Base-by-base conservation (phyloP, 2,329 filamentous ascomycete species). In the Lachnellula cervina region DNA sequence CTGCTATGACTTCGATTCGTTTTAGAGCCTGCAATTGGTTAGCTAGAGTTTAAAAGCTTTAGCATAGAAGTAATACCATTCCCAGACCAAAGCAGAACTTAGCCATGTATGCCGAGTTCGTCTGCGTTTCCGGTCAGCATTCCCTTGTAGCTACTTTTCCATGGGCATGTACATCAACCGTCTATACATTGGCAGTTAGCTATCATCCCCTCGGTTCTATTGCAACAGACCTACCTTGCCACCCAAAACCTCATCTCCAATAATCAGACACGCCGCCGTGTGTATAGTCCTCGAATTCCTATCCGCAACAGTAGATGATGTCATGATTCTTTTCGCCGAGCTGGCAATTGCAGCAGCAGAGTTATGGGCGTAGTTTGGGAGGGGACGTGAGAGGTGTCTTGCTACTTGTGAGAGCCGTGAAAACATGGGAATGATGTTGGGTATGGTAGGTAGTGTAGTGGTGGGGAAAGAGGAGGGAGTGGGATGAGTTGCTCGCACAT, bases 191-290 rank as follows among this genome's bases (percentile, higher is more conserved):
- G 51, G 44, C 32, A 54, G 51, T 63, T 55, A 66, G 64, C 62
- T 47, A 47, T 70, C 72, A 70, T 74, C 50, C 28, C 47, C 16
- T 7, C 13, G 19, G n/a, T 23, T 34, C 5, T 14, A 40, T 25
- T 47, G 19, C 8, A 7, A 9, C 28, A 60, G 25, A 68, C 76
- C 61, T 71, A 90, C 92, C 87, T 97, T 97, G 66, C 94, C 93
- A 21, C 91, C 92, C 4, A 97, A 79, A 5, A 97, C 91, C 72
- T 97, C 93, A 74, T 97, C 93, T n/a, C 93, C 93, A 66, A 99
- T 97, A 58, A 99, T 91, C 61, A 97, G 75, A 72, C 90, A 96
- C 55, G 88, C 93, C 11, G 93, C 94, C 47, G 92, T 97, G 69
- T 90, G 86, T 64, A 97, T 95, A 58, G 81, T 84, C 68, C 85